A percentile compares a stretch with the other conserved stretches of the same genome.
These are phyloP conservation scores for Ceratocystis eucalypticola DNA, from an alignment of 2,329 filamentous ascomycete species.

Conservation along the genomic window DNA sequence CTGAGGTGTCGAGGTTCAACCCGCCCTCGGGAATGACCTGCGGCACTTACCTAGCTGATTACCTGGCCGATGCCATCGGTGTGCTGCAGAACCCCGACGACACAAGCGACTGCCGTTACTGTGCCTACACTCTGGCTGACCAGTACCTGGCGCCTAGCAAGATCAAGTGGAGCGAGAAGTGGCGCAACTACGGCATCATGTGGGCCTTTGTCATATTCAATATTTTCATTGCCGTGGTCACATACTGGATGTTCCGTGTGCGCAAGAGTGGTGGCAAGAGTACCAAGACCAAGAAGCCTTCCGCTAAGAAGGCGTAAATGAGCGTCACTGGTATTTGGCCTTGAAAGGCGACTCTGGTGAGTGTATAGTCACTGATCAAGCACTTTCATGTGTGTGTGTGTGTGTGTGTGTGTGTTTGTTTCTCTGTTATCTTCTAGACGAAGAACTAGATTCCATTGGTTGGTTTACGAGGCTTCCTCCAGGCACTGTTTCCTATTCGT, in stretches of 20 bases:
- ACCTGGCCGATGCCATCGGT: constrained; percentile 38
- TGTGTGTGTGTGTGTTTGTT: neutral
- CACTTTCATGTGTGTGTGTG: neutral
- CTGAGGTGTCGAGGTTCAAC: constrained; percentile 51
- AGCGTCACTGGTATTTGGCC: no score
- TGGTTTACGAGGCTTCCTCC: constrained; percentile 1
- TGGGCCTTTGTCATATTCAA: constrained; percentile 56
- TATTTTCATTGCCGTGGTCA: constrained; percentile 40
- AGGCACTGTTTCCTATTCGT: neutral
- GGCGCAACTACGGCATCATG: constrained; percentile 58
- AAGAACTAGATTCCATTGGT: constrained; percentile 1
- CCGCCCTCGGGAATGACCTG: constrained; percentile 52
- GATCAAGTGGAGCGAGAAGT: constrained; percentile 42
- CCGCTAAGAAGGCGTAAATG: neutral
- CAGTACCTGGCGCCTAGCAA: constrained; percentile 39
- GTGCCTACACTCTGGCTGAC: constrained; percentile 47
- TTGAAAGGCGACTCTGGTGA: no score
- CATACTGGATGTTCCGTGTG: constrained; percentile 52
- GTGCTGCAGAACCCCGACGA: constrained; percentile 48
- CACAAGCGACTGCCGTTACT: constrained; percentile 50
- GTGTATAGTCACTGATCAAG: neutral
- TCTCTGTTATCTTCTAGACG: neutral
- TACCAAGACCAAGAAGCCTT: constrained; percentile 3
- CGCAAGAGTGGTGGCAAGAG: constrained; percentile 22
- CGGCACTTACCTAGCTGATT: constrained; percentile 45